Evolutionary conservation across 257 asterid species (phyloP).

Genomic region (Mitragyna speciosa): DNA sequence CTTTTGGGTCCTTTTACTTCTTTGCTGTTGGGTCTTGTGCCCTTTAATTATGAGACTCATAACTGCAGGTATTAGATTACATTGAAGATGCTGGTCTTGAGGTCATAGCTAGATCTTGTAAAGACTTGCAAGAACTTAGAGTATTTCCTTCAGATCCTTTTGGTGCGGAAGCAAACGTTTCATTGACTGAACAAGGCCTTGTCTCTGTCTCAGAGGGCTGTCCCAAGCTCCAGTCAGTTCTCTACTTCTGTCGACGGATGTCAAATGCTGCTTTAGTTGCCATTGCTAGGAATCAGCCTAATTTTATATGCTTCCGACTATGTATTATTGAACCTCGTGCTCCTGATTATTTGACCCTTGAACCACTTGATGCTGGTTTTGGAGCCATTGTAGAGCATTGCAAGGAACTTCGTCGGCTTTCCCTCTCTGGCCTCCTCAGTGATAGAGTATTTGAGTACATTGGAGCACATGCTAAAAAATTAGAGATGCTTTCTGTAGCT

Average conservation of each 20-base stretch:
- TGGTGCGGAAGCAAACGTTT: slow-evolving; percentile 72
- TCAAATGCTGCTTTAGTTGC: slow-evolving; percentile 80
- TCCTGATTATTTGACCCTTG: slow-evolving; percentile 76
- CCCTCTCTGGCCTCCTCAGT: slow-evolving; percentile 80
- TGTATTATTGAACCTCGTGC: slow-evolving; percentile 78
- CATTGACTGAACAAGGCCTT: slow-evolving; percentile 86
- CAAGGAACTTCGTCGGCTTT: slow-evolving; percentile 77
- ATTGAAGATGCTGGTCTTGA: slow-evolving; percentile 90
- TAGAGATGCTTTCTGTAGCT: slow-evolving; percentile 95
- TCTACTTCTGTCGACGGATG: slow-evolving; percentile 96
- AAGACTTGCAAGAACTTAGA: slow-evolving; percentile 78
- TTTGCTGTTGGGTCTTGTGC: not conserved
- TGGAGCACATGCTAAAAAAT: slow-evolving; percentile 78
- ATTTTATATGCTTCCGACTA: slow-evolving; percentile 71
- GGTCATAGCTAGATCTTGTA: slow-evolving; percentile 70
- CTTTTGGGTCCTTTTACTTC: not conserved
- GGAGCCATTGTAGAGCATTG: slow-evolving; percentile 91
- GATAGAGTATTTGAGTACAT: slow-evolving; percentile 75
- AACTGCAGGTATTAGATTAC: slow-evolving; percentile 75
- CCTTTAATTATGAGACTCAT: not conserved
- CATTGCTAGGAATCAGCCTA: slow-evolving; percentile 73
- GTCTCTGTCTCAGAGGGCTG: slow-evolving; percentile 89
- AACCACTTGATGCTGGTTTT: slow-evolving; percentile 81
- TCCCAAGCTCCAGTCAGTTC: slow-evolving; percentile 84
- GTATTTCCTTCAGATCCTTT: slow-evolving; percentile 96